Conservation (phyloP, 2,329 filamentous ascomycete genomes). For the Metarhizium brunneum region DNA sequence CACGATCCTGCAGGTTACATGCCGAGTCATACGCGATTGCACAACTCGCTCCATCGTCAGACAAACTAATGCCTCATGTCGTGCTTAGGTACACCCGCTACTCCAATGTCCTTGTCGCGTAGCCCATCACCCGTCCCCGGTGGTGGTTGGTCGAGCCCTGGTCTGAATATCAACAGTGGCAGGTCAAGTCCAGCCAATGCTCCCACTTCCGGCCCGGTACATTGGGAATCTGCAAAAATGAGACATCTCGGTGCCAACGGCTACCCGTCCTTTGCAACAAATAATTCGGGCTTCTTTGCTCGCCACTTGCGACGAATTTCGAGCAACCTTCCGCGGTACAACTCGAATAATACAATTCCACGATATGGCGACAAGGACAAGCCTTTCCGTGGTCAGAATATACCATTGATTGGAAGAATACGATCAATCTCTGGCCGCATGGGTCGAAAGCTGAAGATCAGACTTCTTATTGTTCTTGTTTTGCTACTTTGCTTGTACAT, state of each 20-base stretch:
- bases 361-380: conserved; percentile 74
- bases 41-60: conserved; percentile 12
- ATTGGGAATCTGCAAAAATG: conserved; percentile 77
- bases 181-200: conserved; percentile 55
- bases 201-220: conserved; percentile 47
- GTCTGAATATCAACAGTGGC: conserved; percentile 63
- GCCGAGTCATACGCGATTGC: neutral
- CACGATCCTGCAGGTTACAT: neutral
- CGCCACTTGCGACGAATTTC: conserved; percentile 76
- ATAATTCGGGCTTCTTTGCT: conserved; percentile 79
- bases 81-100: conserved; percentile 41
- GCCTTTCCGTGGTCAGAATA: conserved; percentile 39
- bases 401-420: conserved; percentile 38
- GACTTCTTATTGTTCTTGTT: conserved; percentile 48
- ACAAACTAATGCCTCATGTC: conserved; percentile 3
- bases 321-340: conserved; percentile 67
- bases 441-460: conserved; percentile 56
- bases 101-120: conserved; percentile 73
- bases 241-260: conserved; percentile 64
- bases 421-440: conserved; percentile 38
- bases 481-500: conserved; percentile 53
- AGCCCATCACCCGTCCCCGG: conserved; percentile 78
- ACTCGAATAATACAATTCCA: conserved; percentile 31
- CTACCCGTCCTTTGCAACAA: conserved; percentile 70
- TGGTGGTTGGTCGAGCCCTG: conserved; percentile 83